A percentile compares a stretch with the other conserved stretches of the same genome.
These are phyloP conservation scores for Epichloe amarillans DNA, from an alignment of 2,329 filamentous ascomycete genomes.

Conservation along the genomic window DNA sequence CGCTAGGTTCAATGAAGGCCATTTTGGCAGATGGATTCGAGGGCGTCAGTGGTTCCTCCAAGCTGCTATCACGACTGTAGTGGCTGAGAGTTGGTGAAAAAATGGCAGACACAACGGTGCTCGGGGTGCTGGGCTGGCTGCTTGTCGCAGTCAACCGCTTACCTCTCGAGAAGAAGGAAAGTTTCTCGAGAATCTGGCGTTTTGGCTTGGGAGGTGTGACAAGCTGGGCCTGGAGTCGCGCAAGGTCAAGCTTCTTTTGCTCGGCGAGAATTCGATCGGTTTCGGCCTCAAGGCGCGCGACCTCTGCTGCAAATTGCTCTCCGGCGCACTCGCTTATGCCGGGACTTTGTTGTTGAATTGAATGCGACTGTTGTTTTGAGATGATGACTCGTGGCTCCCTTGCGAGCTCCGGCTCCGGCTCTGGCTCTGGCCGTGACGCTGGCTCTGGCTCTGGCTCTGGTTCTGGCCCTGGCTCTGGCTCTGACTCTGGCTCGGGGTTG, in stretches of 20 bases:
- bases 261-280: conserved; percentile 35
- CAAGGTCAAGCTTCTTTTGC: conserved; percentile 35
- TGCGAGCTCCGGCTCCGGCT: background rate
- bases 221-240: conserved; percentile 30
- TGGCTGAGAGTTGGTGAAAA: conserved; percentile 25
- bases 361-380: background rate
- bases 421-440: background rate
- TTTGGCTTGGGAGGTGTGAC: conserved; percentile 20
- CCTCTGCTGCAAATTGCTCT: conserved; percentile 22
- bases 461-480: background rate
- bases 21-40: conserved; percentile 14
- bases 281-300: conserved; percentile 32
- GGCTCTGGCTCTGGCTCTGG: background rate
- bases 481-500: background rate
- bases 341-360: background rate
- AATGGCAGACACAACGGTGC: conserved; percentile 19
- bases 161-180: conserved; percentile 30
- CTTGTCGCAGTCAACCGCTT: conserved; percentile 23
- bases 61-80: conserved; percentile 19
- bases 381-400: background rate
- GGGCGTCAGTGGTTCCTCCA: conserved; percentile 19
- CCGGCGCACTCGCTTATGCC: background rate
- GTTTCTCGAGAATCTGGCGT: conserved; percentile 33
- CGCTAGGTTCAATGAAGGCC: conserved; percentile 30
- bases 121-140: conserved; percentile 21